These are phyloP conservation scores for Tilletiopsis washingtonensis DNA, from an alignment of 1,284 basidiomycete genomes.

Conservation along the genomic window DNA sequence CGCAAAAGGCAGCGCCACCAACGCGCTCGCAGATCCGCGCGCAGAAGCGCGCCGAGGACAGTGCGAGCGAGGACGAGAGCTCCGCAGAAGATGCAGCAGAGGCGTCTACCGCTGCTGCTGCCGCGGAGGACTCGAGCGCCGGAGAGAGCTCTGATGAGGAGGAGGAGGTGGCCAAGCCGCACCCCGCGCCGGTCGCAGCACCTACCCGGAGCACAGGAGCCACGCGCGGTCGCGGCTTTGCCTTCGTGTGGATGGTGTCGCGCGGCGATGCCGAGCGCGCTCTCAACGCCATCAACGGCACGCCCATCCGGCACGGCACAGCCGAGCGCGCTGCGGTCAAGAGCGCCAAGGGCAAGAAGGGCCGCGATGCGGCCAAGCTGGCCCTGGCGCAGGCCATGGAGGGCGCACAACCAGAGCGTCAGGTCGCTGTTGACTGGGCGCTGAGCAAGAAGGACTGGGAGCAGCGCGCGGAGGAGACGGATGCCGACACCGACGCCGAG, in stretches of 20 bases:
- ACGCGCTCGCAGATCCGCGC: no score
- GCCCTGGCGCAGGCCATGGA: constrained; percentile 24
- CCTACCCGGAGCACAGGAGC: constrained; percentile 59
- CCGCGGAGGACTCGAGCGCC: constrained; percentile 9
- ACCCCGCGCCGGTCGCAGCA: no score
- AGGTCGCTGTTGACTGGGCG: constrained; percentile 93
- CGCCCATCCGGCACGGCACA: constrained; percentile 62
- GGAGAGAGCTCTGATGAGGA: constrained; percentile 9
- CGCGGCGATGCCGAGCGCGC: constrained; percentile 78
- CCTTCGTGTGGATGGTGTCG: constrained; percentile 89
- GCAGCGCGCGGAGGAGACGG: constrained; percentile 53
- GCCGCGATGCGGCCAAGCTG: constrained; percentile 56
- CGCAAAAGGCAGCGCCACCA: constrained; percentile 47
- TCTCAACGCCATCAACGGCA: constrained; percentile 74
- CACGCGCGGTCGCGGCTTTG: constrained; percentile 67
- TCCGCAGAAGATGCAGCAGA: background rate
- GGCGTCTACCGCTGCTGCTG: constrained; percentile 3
- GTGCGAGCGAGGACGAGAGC: background rate
- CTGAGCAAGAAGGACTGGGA: constrained; percentile 88
- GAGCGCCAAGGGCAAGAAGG: constrained; percentile 58
- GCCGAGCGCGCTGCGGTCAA: constrained; percentile 61
- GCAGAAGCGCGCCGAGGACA: no score
- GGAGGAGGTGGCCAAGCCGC: no score
- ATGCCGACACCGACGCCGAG: constrained; percentile 53
- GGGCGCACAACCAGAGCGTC: constrained; percentile 53